phyloP scores from a whole-genome alignment of 192 early-diverging fungal species.

The Coemansia sp. region DNA sequence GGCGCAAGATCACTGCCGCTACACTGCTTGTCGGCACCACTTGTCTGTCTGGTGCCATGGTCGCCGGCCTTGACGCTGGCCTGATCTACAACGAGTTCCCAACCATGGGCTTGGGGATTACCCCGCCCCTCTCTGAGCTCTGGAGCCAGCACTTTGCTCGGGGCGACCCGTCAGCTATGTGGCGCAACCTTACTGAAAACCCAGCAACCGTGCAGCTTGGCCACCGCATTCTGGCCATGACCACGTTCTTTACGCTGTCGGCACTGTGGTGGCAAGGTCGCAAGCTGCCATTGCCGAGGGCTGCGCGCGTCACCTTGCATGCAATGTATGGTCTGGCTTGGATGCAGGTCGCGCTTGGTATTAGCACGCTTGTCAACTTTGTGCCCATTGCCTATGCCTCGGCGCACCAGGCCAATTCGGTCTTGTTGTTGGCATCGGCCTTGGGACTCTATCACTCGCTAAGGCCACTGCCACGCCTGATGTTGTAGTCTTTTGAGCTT shows the following conservation, averaged over 20 bases:
- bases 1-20: conserved; percentile 40
- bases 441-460: conserved; percentile 50
- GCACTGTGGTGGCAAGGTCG: conserved; percentile 79
- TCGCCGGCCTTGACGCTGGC: conserved; percentile 96
- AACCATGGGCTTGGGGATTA: conserved; percentile 84
- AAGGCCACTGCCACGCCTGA: conserved; percentile 41
- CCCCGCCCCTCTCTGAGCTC: conserved; percentile 76
- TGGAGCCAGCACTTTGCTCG: conserved; percentile 50
- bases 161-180: conserved; percentile 56
- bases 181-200: conserved; percentile 93
- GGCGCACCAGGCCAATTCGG: conserved; percentile 92
- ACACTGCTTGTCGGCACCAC: conserved; percentile 78
- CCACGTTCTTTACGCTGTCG: conserved; percentile 74
- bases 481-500: background rate
- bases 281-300: conserved; percentile 70
- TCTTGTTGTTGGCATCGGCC: conserved; percentile 81
- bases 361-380: conserved; percentile 89
- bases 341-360: conserved; percentile 87
- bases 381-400: conserved; percentile 93
- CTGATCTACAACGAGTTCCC: conserved; percentile 98
- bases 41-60: conserved; percentile 90
- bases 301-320: conserved; percentile 72
- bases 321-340: conserved; percentile 73
- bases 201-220: conserved; percentile 94
- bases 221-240: conserved; percentile 89